These are phyloP conservation scores for Otatea glauca DNA, from an alignment of 176 grass and related monocot genomes.

Conservation along the genomic window DNA sequence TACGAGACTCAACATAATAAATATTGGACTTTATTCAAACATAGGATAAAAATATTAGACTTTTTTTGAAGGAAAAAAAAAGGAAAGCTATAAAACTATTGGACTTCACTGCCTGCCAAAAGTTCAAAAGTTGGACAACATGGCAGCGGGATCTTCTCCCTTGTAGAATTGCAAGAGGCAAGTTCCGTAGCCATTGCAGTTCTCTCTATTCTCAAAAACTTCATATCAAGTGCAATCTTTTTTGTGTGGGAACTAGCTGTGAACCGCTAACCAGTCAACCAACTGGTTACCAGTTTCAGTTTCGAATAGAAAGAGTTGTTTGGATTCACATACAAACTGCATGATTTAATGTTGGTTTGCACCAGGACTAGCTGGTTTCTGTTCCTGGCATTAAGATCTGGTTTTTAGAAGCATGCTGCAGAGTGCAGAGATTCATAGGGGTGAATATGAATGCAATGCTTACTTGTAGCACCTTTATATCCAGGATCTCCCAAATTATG, in stretches of 20 bases:
- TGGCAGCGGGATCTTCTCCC: not conserved
- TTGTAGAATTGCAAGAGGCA: not conserved
- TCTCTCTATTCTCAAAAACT: slow-evolving; percentile 16
- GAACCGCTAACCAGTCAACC: not conserved
- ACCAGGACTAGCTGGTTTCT: not conserved
- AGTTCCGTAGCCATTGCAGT: not conserved
- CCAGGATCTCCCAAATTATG: slow-evolving; percentile 98
- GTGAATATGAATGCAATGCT: slow-evolving; percentile 39
- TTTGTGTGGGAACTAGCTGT: not conserved
- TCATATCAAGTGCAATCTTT: slow-evolving; percentile 10
- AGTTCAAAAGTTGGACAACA: not conserved
- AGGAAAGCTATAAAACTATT: not conserved
- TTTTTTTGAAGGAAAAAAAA: not conserved
- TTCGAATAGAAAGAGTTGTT: not conserved
- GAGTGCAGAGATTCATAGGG: slow-evolving; percentile 33
- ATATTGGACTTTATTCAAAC: not conserved
- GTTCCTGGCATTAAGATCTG: slow-evolving; percentile 11
- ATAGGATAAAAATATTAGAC: not conserved
- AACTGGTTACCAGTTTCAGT: slow-evolving; percentile 9
- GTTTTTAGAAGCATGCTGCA: slow-evolving; percentile 2
- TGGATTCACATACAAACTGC: not conserved
- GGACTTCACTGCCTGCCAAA: not conserved
- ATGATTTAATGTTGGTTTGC: not conserved
- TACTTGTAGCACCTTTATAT: slow-evolving; percentile 41
- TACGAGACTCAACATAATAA: not conserved